Base-by-base conservation (phyloP, 768 basidiomycete species). In the Psilocybe tampanensis region DNA sequence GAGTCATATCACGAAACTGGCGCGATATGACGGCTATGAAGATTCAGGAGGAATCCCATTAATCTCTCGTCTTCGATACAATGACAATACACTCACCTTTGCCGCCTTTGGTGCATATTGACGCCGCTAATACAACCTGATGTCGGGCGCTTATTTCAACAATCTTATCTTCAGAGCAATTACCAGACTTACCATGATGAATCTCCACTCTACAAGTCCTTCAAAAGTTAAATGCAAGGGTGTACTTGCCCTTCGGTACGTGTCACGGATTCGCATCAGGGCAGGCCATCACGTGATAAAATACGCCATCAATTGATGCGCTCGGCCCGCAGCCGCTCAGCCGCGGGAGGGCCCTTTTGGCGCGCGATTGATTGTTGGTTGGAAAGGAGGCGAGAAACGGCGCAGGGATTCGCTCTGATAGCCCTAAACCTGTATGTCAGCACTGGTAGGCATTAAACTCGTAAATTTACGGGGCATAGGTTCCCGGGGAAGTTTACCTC, bases 71-170 rank as follows among this genome's bases (percentile, higher is more conserved):
- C n/a, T n/a, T 39, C 50, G 13, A 49, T 32, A 8, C 13, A 50
- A 41, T 7, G 12, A 50, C 42, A 2, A 56, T n/a, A 39, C n/a
- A 74, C 83, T 61, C 62, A 92, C 94, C 88, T 82, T 95, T 95
- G 12, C 94, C 95, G 68, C 86, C 90, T 74, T 94, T 95, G 47
- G 94, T 94, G 72, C 93, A 94, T 84, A 97, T 94, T 61, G 92
- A 94, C 26, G 94, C 92, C 64, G 94, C 94, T 63, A 96, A 80
- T 55, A 96, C 93, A 63, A 95, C 94, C 94, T 95, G 22, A 8
- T 34, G 45, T 24, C 23, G 21, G 2, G 12, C 33, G 32, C 22
- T 44, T 43, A 22, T 15, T 17, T 48, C 32, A 29, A 23, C 15
- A 47, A 6, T n/a, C 24, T 23, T 18, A 33, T 23, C 36, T 32